Evolutionary conservation across 2,329 filamentous ascomycete species (phyloP), one percentile per base, ranked within the genome.

Genomic region (Sarocladium strictum): DNA sequence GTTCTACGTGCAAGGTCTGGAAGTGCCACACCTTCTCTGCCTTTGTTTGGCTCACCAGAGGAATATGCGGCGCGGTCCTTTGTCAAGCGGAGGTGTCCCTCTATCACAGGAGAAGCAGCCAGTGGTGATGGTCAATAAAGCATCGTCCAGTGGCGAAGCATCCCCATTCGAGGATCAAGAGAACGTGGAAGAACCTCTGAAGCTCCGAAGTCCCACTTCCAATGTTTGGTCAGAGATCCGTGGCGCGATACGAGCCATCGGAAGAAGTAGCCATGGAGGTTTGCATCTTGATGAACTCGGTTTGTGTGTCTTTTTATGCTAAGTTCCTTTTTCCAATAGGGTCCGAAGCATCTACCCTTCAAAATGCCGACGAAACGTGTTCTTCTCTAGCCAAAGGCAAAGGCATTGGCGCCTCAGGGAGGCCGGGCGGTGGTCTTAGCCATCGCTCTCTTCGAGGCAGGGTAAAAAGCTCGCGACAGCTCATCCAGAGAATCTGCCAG

Each of bases 211-310:
- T 19, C 61, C 60, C 6, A 61, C 64, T 32, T 64, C 67, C 11
- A 66, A 59, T 32, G 66, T 69, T 3, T 69, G 69, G 66, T 65
- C 64, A 6, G 69, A 70, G 33, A 65, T 72, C 23, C 63, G 67
- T 3, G 62, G 62, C 14, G 69, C 65, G 19, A 63, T 71, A 53
- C 67, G 59, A 40, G 67, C 62, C 2, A 65, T 72, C 23, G 62
- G 65, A 19, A 64, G 62, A 53, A 65, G 58, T n/a, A 63, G 65
- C 26, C 62, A 59, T 7, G 62, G 60, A 41, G 62, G 62, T 62
- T 55, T 53, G 65, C n/a, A n/a, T n/a, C n/a, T n/a, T n/a, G n/a
- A n/a, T n/a, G n/a, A n/a, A n/a, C n/a, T n/a, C n/a, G n/a, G n/a
- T n/a, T n/a, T n/a, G n/a, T n/a, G n/a, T n/a, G n/a, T n/a, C n/a